Conservation (phyloP, 2,329 filamentous ascomycete species). For the Periglandula ipomoeae region DNA sequence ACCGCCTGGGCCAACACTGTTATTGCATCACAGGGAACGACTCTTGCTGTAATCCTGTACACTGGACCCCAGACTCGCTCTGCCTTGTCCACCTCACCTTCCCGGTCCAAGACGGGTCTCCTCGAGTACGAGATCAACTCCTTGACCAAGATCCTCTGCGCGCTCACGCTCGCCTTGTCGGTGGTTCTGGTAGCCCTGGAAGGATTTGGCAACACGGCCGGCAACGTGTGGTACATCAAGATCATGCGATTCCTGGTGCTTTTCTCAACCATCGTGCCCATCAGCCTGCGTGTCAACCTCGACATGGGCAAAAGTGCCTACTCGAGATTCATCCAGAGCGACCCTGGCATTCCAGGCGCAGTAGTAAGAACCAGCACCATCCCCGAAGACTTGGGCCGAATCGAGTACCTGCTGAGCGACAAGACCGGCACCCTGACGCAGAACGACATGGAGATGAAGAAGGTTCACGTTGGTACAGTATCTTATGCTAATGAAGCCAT, state of each 20-base stretch:
- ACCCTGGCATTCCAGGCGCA: constrained; percentile 81
- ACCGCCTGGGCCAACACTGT: constrained; percentile 99
- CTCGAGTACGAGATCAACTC: constrained; percentile 96
- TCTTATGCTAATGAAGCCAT: constrained; percentile 98
- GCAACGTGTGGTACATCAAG: constrained; percentile 81
- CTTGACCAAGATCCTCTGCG: constrained; percentile 89
- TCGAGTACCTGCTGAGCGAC: constrained; percentile 92
- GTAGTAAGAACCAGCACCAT: constrained; percentile 96
- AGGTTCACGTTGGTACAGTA: constrained; percentile 95
- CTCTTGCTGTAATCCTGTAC: constrained; percentile 85
- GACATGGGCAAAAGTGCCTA: constrained; percentile 97
- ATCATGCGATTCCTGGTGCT: constrained; percentile 97
- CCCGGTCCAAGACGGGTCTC: constrained; percentile 86
- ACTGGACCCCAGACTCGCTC: constrained; percentile 91
- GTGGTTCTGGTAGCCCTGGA: constrained; percentile 82
- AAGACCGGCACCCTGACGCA: constrained; percentile 98
- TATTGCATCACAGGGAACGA: constrained; percentile 83
- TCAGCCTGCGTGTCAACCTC: constrained; percentile 90
- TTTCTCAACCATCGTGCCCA: constrained; percentile 98
- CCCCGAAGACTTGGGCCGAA: constrained; percentile 87
- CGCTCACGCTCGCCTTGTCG: constrained; percentile 77
- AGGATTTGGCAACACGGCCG: constrained; percentile 61
- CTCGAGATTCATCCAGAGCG: constrained; percentile 88
- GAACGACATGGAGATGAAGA: constrained; percentile 98
- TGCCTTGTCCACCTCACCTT: constrained; percentile 83